These are phyloP conservation scores for Neonectria faginata DNA, from an alignment of 2,329 filamentous ascomycete genomes.

Conservation along the genomic window DNA sequence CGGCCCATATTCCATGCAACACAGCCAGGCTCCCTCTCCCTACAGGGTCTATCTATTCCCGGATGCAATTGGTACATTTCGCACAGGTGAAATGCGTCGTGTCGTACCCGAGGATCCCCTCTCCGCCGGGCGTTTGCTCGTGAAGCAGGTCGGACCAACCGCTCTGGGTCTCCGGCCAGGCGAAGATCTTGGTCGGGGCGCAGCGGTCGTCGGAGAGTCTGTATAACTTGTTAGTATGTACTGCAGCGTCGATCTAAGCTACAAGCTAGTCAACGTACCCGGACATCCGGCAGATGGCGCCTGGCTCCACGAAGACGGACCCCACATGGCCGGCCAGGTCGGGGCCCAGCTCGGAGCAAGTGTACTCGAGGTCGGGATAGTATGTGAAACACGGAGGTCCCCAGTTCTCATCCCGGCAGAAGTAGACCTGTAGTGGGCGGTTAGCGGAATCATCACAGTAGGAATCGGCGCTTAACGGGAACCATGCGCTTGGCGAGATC, in stretches of 20 bases:
- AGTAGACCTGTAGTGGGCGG: conserved; percentile 39
- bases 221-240: conserved; percentile 19
- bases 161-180: conserved; percentile 42
- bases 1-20: neutral
- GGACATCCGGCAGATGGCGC: conserved; percentile 41
- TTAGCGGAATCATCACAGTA: conserved; percentile 15
- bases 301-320: conserved; percentile 42
- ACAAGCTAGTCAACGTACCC: conserved; percentile 27
- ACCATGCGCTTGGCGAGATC: neutral
- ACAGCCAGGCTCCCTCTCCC: neutral
- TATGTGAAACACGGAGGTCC: conserved; percentile 41
- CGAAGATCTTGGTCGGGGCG: conserved; percentile 36
- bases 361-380: conserved; percentile 40
- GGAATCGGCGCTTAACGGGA: neutral
- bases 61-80: conserved; percentile 40
- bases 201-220: conserved; percentile 33
- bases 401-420: conserved; percentile 45
- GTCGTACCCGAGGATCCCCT: conserved; percentile 31
- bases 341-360: conserved; percentile 37
- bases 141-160: conserved; percentile 41
- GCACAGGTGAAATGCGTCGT: conserved; percentile 46
- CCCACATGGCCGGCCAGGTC: conserved; percentile 40
- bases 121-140: conserved; percentile 22
- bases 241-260: neutral
- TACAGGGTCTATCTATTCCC: neutral